Conservation (phyloP, 495 filamentous ascomycete genomes). For the Mycothermus thermophilus region DNA sequence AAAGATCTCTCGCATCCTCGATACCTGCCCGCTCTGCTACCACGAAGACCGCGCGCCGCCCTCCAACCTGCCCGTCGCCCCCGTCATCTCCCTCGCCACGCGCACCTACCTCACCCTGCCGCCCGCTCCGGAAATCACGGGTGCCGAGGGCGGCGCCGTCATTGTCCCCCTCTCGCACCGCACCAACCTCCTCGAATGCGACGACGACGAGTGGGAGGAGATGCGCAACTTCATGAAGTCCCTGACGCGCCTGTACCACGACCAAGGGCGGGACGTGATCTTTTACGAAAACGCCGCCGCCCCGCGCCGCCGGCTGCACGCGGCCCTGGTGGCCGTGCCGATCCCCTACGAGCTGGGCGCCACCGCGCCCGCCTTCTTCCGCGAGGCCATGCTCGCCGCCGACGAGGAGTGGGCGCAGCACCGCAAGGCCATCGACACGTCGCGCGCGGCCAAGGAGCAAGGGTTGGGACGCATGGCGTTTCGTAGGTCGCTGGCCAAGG, state of each 20-base stretch:
- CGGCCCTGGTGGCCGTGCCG: constrained; percentile 73
- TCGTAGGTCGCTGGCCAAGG: constrained; percentile 69
- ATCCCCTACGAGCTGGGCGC: constrained; percentile 78
- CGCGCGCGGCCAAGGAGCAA: constrained; percentile 47
- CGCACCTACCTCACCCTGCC: constrained; percentile 80
- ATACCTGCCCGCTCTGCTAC: constrained; percentile 81
- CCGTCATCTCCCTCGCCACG: constrained; percentile 78
- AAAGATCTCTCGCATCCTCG: constrained; percentile 76
- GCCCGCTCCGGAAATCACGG: constrained; percentile 72
- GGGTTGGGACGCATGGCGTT: constrained; percentile 73
- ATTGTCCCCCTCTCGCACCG: constrained; percentile 86
- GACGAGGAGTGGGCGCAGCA: constrained; percentile 95
- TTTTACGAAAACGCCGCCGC: constrained; percentile 96
- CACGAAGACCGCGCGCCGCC: constrained; percentile 76
- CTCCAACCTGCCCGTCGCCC: constrained; percentile 51
- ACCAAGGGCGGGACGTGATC: constrained; percentile 76
- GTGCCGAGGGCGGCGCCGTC: constrained; percentile 55
- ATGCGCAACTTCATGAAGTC: constrained; percentile 99
- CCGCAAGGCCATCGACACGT: constrained; percentile 83
- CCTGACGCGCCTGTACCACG: constrained; percentile 82
- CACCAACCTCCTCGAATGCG: constrained; percentile 84
- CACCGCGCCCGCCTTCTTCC: constrained; percentile 88
- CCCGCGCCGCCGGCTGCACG: constrained; percentile 65
- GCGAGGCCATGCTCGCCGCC: constrained; percentile 73
- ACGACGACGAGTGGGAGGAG: constrained; percentile 99